Conservation (phyloP, 352 stramenopile species). For the Peronospora destructor region DNA sequence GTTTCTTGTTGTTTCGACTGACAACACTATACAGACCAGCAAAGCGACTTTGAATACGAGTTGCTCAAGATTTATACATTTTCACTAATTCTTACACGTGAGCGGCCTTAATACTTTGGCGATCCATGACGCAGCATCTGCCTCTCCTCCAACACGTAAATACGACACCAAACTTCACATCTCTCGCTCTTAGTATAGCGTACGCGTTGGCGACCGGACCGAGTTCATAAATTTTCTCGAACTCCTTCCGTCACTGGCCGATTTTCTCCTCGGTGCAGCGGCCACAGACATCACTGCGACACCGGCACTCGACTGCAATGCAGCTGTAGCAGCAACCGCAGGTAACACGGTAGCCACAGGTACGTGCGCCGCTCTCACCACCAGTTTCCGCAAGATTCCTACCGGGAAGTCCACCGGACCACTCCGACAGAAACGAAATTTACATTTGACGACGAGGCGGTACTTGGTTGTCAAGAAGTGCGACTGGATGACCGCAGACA, state of each 20-base stretch:
- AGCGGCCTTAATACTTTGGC: not conserved
- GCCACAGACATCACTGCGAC: conserved; percentile 15
- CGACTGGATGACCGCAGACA: conserved; percentile 18
- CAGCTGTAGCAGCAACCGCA: conserved; percentile 12
- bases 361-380: conserved; percentile 7
- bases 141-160: not conserved
- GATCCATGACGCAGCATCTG: not conserved
- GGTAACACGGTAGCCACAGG: conserved; percentile 11
- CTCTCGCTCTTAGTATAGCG: conserved; percentile 6
- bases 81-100: not conserved
- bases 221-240: conserved; percentile 22
- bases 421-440: conserved; percentile 29
- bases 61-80: not conserved
- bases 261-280: conserved; percentile 17
- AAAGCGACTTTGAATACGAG: not conserved
- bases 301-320: conserved; percentile 6
- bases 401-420: conserved; percentile 29
- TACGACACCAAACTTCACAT: conserved; percentile 3
- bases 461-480: conserved; percentile 32
- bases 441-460: conserved; percentile 30
- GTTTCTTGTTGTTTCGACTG: too few species aligned
- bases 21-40: too few species aligned
- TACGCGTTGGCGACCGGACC: conserved; percentile 11
- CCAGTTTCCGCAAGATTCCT: conserved; percentile 22
- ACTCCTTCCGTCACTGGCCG: conserved; percentile 15